A percentile compares a stretch with the other conserved stretches of the same genome.
Evolutionary conservation across 192 early-diverging fungal species (phyloP).

Genomic region (Backusella circina): DNA sequence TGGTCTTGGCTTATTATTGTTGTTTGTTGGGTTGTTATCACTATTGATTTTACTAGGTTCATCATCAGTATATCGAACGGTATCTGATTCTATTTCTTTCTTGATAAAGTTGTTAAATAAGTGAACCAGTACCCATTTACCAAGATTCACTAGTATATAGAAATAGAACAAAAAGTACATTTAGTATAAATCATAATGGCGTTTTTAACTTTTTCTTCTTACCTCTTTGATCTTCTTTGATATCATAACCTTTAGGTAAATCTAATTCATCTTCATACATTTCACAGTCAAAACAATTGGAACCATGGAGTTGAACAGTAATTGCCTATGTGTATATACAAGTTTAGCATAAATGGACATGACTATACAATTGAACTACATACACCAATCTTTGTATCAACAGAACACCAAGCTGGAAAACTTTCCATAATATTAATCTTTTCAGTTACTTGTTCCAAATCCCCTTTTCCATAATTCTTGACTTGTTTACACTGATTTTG

Average conservation of each 20-base stretch:
- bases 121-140: conserved; percentile 79
- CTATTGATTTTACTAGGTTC: not conserved
- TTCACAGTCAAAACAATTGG: conserved; percentile 80
- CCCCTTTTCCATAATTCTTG: conserved; percentile 50
- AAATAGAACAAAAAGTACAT: not conserved
- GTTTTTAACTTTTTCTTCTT: not conserved
- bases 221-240: conserved; percentile 74
- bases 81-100: conserved; percentile 17
- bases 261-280: conserved; percentile 83
- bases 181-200: not conserved
- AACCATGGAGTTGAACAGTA: conserved; percentile 83
- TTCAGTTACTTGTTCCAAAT: conserved; percentile 51
- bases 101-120: conserved; percentile 60
- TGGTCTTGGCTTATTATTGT: not conserved
- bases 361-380: conserved; percentile 1
- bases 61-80: not conserved
- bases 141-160: conserved; percentile 83
- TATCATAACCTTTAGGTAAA: conserved; percentile 38
- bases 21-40: not conserved
- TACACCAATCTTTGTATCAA: conserved; percentile 89
- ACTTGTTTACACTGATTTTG: conserved; percentile 46
- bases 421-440: conserved; percentile 65
- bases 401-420: conserved; percentile 85
- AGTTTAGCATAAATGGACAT: not conserved
- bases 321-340: conserved; percentile 43